phyloP scores from a whole-genome alignment of 139 green algal genomes.

The Chlorella vulgaris region DNA sequence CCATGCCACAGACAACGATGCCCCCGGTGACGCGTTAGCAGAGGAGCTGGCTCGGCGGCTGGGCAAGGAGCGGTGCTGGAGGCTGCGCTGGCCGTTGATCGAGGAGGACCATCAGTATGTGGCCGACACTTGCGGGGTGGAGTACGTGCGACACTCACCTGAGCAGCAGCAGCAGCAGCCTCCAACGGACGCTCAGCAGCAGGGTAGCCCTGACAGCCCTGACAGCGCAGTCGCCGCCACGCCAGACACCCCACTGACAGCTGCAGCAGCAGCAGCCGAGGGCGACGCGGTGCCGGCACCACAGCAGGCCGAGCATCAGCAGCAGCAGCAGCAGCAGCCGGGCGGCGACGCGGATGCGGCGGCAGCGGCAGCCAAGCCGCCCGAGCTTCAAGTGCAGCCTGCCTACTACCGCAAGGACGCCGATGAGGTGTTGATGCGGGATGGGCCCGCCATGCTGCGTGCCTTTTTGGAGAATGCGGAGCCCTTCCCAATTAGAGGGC shows the following conservation, averaged over 20 bases:
- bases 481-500: constrained; percentile 82
- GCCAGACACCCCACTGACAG: not conserved
- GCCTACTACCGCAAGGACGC: constrained; percentile 83
- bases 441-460: constrained; percentile 66
- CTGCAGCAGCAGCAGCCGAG: not conserved
- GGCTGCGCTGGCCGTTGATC: constrained; percentile 64
- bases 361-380: not conserved
- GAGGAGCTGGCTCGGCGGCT: constrained; percentile 89
- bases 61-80: constrained; percentile 78
- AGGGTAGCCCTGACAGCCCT: not conserved
- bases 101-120: constrained; percentile 37
- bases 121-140: constrained; percentile 8
- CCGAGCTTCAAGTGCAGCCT: constrained; percentile 6
- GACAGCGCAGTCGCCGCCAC: not conserved
- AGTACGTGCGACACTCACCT: not conserved
- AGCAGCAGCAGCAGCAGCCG: not conserved
- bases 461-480: constrained; percentile 67
- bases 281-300: not conserved
- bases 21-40: constrained; percentile 76
- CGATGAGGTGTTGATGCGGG: constrained; percentile 87
- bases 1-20: constrained; percentile 85
- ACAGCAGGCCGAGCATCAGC: not conserved
- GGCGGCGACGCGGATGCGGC: not conserved
- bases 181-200: not conserved
- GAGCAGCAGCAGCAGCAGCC: not conserved